phyloP scores from a whole-genome alignment of 2,329 filamentous ascomycete genomes.

The Aspergillus glaucus region DNA sequence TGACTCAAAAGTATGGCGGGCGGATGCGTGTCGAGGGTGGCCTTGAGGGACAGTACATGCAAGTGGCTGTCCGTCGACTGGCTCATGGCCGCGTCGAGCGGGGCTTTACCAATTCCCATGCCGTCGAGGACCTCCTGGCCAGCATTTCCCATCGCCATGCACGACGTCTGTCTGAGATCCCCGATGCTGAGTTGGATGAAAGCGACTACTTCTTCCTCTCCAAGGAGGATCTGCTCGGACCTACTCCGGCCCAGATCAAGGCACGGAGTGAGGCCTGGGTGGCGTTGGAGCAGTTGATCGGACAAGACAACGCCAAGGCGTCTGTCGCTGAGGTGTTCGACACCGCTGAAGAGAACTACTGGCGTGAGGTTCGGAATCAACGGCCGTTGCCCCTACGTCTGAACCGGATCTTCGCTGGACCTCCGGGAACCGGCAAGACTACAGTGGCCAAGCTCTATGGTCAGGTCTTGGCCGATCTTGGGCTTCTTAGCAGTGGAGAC shows the following conservation, averaged over 20 bases:
- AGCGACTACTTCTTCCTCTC: slow-evolving; percentile 16
- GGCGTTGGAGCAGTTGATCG: slow-evolving; percentile 11
- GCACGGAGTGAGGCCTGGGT: slow-evolving; percentile 11
- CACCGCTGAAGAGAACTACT: slow-evolving; percentile 12
- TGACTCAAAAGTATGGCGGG: slow-evolving; percentile 9
- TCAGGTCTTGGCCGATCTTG: slow-evolving; percentile 2
- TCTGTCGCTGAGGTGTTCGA: slow-evolving; percentile 11
- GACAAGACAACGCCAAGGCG: slow-evolving; percentile 12
- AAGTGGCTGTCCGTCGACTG: slow-evolving; percentile 13
- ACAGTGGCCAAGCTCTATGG: slow-evolving; percentile 15
- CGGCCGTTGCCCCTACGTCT: slow-evolving; percentile 10
- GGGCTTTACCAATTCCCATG: slow-evolving; percentile 12
- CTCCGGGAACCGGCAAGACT: slow-evolving; percentile 15
- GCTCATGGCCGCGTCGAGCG: slow-evolving; percentile 8
- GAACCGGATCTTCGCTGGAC: slow-evolving; percentile 14
- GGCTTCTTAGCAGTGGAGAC: slow-evolving; percentile 8
- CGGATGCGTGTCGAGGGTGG: slow-evolving; percentile 17
- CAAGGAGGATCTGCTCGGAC: slow-evolving; percentile 13
- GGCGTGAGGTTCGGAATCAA: slow-evolving; percentile 13
- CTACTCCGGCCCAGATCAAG: slow-evolving; percentile 8
- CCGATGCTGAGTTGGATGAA: slow-evolving; percentile 6
- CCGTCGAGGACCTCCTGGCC: slow-evolving; percentile 11
- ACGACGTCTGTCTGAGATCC: neutral
- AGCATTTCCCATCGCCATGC: slow-evolving; percentile 12
- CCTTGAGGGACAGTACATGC: slow-evolving; percentile 14